Evolutionary conservation across 1,284 basidiomycete species (phyloP), one percentile per base, ranked within the genome.

Genomic region (Polyporus tsugae): DNA sequence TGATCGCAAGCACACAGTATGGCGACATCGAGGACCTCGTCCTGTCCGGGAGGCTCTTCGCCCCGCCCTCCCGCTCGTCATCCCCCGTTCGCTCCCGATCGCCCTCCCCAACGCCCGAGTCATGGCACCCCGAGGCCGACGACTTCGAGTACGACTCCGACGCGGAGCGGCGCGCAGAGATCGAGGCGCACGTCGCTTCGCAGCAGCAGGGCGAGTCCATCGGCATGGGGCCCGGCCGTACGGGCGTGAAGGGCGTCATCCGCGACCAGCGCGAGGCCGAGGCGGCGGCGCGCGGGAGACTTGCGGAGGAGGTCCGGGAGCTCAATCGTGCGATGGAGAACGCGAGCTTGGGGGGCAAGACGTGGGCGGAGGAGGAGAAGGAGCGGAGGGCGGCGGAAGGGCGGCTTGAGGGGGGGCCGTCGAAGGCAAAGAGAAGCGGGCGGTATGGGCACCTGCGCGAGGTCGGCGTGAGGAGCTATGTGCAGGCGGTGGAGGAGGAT

Each of bases 241-340:
- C 93, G 4, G 93, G 93, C 36, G 93, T 95, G 62, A 95, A 95
- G 74, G 93, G 93, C 42, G 93, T 95, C 68, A 92, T 95, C 68
- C 86, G 92, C 36, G 93, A 95, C 78, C 84, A 87, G 46, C 84
- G 89, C 68, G 93, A 95, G 75, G 91, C 91, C 2, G 84, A 82
- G n/a, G 78, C 81, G 49, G 76, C 87, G 36, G 83, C 86, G 59
- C 83, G 85, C 17, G 82, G 84, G 33, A 86, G 84, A 72, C 81
- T 82, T 19, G 81, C 81, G 7, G 80, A 79, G 38, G 87, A 91
- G 64, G 76, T 88, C 19, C 82, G 85, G 33, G 85, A 82, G 3
- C 67, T 89, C 70, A 85, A 86, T 72, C 74, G 77, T 62, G 83
- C 82, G 71, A 87, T 92, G 88, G 91, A 90, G 77, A 87, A 84